Base-by-base conservation (phyloP, 192 early-diverging fungal genomes). In the Coemansia sp. region DNA sequence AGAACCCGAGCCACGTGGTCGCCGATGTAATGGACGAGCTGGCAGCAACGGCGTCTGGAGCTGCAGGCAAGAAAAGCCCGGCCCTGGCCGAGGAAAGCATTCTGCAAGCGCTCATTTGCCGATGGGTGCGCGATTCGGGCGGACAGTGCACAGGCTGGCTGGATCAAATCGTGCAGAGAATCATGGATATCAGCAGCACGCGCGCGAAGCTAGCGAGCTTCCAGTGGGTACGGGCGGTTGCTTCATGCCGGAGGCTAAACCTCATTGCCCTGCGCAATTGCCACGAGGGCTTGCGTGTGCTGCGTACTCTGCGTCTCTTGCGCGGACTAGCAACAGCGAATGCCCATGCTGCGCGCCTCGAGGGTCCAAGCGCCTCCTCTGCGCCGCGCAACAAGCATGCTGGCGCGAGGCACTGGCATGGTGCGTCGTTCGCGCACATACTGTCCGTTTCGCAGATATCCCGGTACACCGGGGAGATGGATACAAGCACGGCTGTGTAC, bases 111-210 rank as follows among this genome's bases (percentile, higher is more conserved):
- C 23, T 53, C 26, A 23, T 53, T 7, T 53, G 52, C 14, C 52
- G 52, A 30, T 53, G 52, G 52, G 52, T 53, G 14, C 44, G 44
- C 15, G 44, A 45, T 45, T 53, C 23, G 23, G 52, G 52, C 52
- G 52, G 26, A 7, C 52, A 53, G 23, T 30, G 14, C 44, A 14
- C 52, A 15, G 52, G 23, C 26, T 53, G 52, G 52, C 52, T 30
- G 52, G 14, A 45, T 45, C 44, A 16, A 12, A 12, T 15, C 14
- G 44, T 15, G 6, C 44, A 15, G 44, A 45, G 15, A 45, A 45
- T 12, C 44, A 45, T 45, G 44, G 14, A 12, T 15, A 16, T 12
- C 14, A 15, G 2, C 14, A 45, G 7, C 5, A 16, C 44, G 44
- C 44, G 14, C 7, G 44, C 44, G 15, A 15, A 45, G 44, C 44